A percentile compares a stretch with the other conserved stretches of the same genome.
These are phyloP conservation scores for Parsonsia alboflavescens DNA, from an alignment of 257 asterid genomes.

Conservation along the genomic window DNA sequence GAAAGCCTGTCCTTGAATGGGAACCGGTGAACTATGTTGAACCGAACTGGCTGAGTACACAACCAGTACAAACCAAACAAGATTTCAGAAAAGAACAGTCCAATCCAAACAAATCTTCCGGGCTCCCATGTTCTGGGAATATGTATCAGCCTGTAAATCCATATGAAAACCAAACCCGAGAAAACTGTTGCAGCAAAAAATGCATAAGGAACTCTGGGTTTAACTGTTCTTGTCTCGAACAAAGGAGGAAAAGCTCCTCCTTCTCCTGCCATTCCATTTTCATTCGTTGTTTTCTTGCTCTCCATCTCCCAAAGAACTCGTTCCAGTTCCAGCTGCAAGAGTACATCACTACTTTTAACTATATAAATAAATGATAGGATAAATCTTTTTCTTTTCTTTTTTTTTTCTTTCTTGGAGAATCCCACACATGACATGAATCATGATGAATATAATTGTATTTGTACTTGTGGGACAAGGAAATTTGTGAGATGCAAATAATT, in stretches of 20 bases:
- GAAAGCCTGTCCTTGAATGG: conserved; percentile 51
- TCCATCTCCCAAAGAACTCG: neutral
- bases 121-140: conserved; percentile 32
- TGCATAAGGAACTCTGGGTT: conserved; percentile 28
- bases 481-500: too few species aligned
- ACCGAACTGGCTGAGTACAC: conserved; percentile 56
- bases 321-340: neutral
- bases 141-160: conserved; percentile 39
- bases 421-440: too few species aligned
- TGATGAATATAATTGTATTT: too few species aligned
- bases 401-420: too few species aligned
- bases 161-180: conserved; percentile 28
- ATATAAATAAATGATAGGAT: too few species aligned
- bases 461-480: too few species aligned
- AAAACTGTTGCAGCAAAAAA: conserved; percentile 30
- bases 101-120: conserved; percentile 53
- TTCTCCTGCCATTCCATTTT: conserved; percentile 4
- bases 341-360: too few species aligned
- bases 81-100: conserved; percentile 44
- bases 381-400: too few species aligned
- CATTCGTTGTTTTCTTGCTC: neutral
- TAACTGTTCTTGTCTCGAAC: conserved; percentile 48
- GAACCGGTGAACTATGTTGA: conserved; percentile 37
- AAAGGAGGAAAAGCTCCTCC: conserved; percentile 19
- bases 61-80: conserved; percentile 61